These are phyloP conservation scores for Mycena latifolia DNA, from an alignment of 768 basidiomycete species.

Conservation along the genomic window DNA sequence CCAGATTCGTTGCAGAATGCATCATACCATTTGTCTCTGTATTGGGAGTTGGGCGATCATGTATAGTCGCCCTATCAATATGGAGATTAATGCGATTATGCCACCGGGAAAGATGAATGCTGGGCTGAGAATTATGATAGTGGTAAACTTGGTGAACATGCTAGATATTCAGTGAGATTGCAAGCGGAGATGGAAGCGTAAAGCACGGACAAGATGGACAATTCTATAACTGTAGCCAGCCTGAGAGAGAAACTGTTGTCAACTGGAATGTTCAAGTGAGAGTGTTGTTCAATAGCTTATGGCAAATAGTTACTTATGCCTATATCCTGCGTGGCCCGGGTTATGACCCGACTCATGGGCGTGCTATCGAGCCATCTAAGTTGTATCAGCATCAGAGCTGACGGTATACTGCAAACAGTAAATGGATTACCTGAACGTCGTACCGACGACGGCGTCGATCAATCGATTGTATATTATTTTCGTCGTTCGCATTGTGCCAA, in stretches of 20 bases:
- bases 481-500: slow-evolving; percentile 45
- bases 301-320: slow-evolving; percentile 32
- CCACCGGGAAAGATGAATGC: slow-evolving; percentile 54
- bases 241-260: slow-evolving; percentile 13
- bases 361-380: slow-evolving; percentile 34
- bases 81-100: slow-evolving; percentile 51
- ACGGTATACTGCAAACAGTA: too few relatives aligned
- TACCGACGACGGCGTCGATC: slow-evolving; percentile 52
- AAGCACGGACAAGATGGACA: slow-evolving; percentile 21
- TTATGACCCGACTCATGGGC: slow-evolving; percentile 57
- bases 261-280: slow-evolving; percentile 2
- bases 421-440: slow-evolving; percentile 45
- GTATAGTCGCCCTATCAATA: slow-evolving; percentile 61
- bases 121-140: slow-evolving; percentile 53
- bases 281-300: too few relatives aligned
- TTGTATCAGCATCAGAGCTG: too few relatives aligned
- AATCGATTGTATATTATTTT: slow-evolving; percentile 48
- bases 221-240: not conserved
- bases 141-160: slow-evolving; percentile 48
- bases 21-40: slow-evolving; percentile 68
- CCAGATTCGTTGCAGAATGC: slow-evolving; percentile 59
- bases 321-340: slow-evolving; percentile 62
- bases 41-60: slow-evolving; percentile 68
- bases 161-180: not conserved
- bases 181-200: not conserved